Evolutionary conservation across 2,329 filamentous ascomycete genomes (phyloP).

Genomic region (Verticillium alfalfae): DNA sequence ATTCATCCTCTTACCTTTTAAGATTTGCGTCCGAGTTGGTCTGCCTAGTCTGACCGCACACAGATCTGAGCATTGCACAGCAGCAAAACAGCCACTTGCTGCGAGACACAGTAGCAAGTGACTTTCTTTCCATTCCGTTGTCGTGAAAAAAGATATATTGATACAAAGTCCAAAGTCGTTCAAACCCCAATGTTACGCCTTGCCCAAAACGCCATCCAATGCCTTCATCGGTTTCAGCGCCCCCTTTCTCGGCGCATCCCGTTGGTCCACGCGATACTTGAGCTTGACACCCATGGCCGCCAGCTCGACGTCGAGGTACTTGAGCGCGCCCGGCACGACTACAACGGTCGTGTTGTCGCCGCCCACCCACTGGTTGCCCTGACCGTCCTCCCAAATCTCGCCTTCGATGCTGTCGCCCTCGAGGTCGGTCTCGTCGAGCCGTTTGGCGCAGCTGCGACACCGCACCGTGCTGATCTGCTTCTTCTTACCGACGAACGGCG

Average conservation of each 20-base stretch:
- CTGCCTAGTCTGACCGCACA: neutral
- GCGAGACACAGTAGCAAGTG: neutral
- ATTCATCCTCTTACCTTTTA: too few species aligned
- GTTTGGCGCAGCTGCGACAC: slow-evolving; percentile 70
- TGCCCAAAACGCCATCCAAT: slow-evolving; percentile 6
- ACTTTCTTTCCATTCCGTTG: neutral
- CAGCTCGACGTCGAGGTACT: slow-evolving; percentile 90
- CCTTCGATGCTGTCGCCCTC: slow-evolving; percentile 54
- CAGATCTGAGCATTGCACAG: too few species aligned
- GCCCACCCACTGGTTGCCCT: slow-evolving; percentile 77
- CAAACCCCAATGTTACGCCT: neutral
- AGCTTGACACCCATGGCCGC: slow-evolving; percentile 95
- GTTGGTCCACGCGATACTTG: slow-evolving; percentile 66
- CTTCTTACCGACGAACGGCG: slow-evolving; percentile 58
- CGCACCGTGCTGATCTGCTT: slow-evolving; percentile 65
- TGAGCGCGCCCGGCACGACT: slow-evolving; percentile 86
- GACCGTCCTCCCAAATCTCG: slow-evolving; percentile 89
- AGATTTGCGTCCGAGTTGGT: neutral
- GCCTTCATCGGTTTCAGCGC: slow-evolving; percentile 33
- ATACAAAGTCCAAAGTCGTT: neutral
- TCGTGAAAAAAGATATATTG: neutral
- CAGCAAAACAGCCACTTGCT: neutral
- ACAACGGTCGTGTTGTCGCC: slow-evolving; percentile 89
- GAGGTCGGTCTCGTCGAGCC: slow-evolving; percentile 52
- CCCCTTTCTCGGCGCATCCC: slow-evolving; percentile 58